These are phyloP conservation scores for Cladorrhinum samala DNA, from an alignment of 495 filamentous ascomycete species.

Conservation along the genomic window DNA sequence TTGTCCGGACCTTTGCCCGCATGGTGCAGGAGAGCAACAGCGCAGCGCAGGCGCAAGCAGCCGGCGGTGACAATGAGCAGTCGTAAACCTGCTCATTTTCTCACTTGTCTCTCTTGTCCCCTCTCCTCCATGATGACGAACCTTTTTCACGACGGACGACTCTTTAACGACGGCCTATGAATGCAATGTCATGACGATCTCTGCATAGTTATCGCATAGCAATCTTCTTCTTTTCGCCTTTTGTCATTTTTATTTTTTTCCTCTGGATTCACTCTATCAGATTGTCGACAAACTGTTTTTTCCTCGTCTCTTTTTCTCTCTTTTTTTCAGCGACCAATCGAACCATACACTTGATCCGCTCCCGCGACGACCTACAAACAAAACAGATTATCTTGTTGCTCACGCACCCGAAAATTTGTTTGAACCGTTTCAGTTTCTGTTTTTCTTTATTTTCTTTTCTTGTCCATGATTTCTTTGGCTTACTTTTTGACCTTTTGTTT, in stretches of 20 bases:
- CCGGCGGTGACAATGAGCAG: constrained; percentile 29
- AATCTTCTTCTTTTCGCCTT: constrained; percentile 25
- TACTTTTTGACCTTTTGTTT: too few relatives aligned
- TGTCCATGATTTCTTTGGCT: not conserved
- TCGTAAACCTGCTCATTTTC: constrained; percentile 29
- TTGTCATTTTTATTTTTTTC: constrained; percentile 11
- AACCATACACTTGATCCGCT: constrained; percentile 29
- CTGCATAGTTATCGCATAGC: constrained; percentile 3
- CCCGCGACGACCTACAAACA: constrained; percentile 32
- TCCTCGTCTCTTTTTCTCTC: too few relatives aligned
- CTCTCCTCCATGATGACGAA: too few relatives aligned
- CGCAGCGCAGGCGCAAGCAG: constrained; percentile 15
- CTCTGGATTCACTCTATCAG: not conserved
- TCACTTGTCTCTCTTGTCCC: too few relatives aligned
- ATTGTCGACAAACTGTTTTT: too few relatives aligned
- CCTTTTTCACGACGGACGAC: constrained; percentile 13
- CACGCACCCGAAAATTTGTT: constrained; percentile 31
- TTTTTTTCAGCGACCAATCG: constrained; percentile 3
- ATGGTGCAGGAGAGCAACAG: constrained; percentile 63
- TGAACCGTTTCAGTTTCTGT: constrained; percentile 14
- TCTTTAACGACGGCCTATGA: constrained; percentile 5
- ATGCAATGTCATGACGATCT: constrained; percentile 9
- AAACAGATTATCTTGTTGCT: constrained; percentile 29
- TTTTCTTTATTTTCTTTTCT: constrained; percentile 13
- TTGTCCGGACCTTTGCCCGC: constrained; percentile 85